Evolutionary conservation across 2,329 filamentous ascomycete genomes (phyloP), one percentile per base, ranked within the genome.

Genomic region (Monilinia fructicola): DNA sequence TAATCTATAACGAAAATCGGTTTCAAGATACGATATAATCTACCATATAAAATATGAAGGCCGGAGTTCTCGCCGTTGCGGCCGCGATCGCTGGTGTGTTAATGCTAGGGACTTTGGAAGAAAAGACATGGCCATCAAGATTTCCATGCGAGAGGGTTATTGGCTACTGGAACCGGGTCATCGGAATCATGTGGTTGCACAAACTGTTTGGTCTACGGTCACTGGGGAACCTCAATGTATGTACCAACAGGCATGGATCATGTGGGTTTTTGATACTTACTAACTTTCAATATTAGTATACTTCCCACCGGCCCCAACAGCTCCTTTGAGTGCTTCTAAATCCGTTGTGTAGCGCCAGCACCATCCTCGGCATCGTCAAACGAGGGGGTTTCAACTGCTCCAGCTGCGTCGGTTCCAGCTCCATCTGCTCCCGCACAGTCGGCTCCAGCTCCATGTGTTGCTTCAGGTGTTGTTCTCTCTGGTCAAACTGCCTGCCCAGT

Each of bases 201-300:
- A 71, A 71, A 92, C 90, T 77, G 86, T 90, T 81, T 90, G 87
- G 79, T 85, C 85, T 78, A 91, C 88, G 76, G 84, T 85, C 80
- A 88, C 85, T 74, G 90, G 90, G 76, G 82, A 85, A 76, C 79
- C 86, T 66, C 89, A 85, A 71, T 80, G 89, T 91, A 84, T 67
- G 84, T 59, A 38, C 53, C n/a, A 35, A 67, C 48, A 38, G 52
- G 59, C 59, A 55, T 12, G 10, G 3, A 21, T 21, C 21, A 23
- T 38, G 18, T 52, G n/a, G 11, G 4, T 11, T 21, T 31, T 46
- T 28, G 10, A 54, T 11, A 63, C 23, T 6, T n/a, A 28, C 58
- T 66, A 6, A 56, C 54, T 31, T 60, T 2, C 16, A n/a, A 46
- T 16, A 28, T 11, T 65, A 74, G 73, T 74, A 55, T 70, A 69